phyloP scores from a whole-genome alignment of 768 basidiomycete species.

The Pleurotus cornucopiae region DNA sequence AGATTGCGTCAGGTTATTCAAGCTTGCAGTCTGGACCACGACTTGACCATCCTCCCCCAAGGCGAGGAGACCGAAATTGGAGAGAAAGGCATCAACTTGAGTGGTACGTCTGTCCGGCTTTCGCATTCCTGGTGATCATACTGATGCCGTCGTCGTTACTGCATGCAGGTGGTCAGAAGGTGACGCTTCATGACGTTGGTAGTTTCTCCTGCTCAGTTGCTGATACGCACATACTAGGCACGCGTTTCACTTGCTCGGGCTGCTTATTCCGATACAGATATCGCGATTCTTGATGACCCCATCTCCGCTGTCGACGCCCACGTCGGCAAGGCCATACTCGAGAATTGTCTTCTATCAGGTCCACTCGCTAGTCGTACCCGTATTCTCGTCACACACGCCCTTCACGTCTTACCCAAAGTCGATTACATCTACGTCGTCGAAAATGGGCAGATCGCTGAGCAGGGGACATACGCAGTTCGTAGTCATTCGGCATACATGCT shows the following conservation, averaged over 20 bases:
- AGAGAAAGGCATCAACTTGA: slow-evolving; percentile 71
- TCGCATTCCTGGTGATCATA: background rate
- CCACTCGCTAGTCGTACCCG: slow-evolving; percentile 51
- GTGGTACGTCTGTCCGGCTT: slow-evolving; percentile 31
- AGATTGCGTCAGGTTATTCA: slow-evolving; percentile 54
- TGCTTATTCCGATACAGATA: slow-evolving; percentile 66
- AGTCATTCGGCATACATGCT: background rate
- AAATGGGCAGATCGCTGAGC: slow-evolving; percentile 51
- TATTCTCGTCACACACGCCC: slow-evolving; percentile 56
- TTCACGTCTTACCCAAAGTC: slow-evolving; percentile 50
- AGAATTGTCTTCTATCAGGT: slow-evolving; percentile 52
- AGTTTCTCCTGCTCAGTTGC: no score
- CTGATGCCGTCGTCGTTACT: background rate
- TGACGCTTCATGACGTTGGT: no score
- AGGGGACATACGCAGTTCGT: slow-evolving; percentile 54
- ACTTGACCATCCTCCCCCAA: slow-evolving; percentile 65
- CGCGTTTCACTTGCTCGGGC: slow-evolving; percentile 73
- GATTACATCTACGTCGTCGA: slow-evolving; percentile 66
- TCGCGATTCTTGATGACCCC: slow-evolving; percentile 79
- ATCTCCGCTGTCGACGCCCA: slow-evolving; percentile 76
- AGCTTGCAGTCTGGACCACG: slow-evolving; percentile 66
- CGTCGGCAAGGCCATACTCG: slow-evolving; percentile 62
- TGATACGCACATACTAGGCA: slow-evolving; percentile 31
- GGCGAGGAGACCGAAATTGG: slow-evolving; percentile 71
- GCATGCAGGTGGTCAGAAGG: no score